Conservation (phyloP, 2,329 filamentous ascomycete genomes). For the Diatrype stigma region DNA sequence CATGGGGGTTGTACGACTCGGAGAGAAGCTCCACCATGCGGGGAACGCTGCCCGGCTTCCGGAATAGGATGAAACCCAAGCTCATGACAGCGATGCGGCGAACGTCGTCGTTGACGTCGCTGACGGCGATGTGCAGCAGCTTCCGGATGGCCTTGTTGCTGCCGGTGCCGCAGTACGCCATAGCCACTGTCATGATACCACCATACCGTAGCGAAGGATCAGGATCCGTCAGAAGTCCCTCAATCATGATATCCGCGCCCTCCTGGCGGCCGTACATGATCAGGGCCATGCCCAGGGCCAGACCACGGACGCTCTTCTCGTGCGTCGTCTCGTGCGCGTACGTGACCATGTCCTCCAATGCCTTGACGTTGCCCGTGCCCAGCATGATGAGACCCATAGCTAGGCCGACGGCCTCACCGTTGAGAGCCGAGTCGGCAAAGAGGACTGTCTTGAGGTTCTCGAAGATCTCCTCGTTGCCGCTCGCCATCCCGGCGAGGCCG, state of each 20-base stretch:
- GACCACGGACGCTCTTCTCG: slow-evolving; percentile 96
- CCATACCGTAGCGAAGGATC: slow-evolving; percentile 93
- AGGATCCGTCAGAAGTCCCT: slow-evolving; percentile 86
- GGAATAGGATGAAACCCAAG: slow-evolving; percentile 96
- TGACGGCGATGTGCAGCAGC: slow-evolving; percentile 91
- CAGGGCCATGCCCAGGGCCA: slow-evolving; percentile 93
- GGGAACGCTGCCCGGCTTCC: slow-evolving; percentile 93
- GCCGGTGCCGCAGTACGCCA: slow-evolving; percentile 94
- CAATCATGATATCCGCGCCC: slow-evolving; percentile 89
- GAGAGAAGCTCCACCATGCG: slow-evolving; percentile 98
- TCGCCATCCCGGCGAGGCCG: slow-evolving; percentile 96
- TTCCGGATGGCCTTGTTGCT: slow-evolving; percentile 99
- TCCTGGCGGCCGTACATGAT: slow-evolving; percentile 98
- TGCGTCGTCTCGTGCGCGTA: slow-evolving; percentile 98
- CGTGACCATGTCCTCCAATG: slow-evolving; percentile 92
- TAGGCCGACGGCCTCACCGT: slow-evolving; percentile 92
- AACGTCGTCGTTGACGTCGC: slow-evolving; percentile 96
- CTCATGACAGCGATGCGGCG: slow-evolving; percentile 95
- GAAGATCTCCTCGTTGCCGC: slow-evolving; percentile 84
- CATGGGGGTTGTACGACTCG: slow-evolving; percentile 98
- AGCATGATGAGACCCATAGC: slow-evolving; percentile 98
- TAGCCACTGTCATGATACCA: slow-evolving; percentile 96
- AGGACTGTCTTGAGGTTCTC: slow-evolving; percentile 86
- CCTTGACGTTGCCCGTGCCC: slow-evolving; percentile 91
- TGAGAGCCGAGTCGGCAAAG: slow-evolving; percentile 91